Evolutionary conservation across 371 early-diverging fungal species (phyloP).

Genomic region (Mortierella sp.): DNA sequence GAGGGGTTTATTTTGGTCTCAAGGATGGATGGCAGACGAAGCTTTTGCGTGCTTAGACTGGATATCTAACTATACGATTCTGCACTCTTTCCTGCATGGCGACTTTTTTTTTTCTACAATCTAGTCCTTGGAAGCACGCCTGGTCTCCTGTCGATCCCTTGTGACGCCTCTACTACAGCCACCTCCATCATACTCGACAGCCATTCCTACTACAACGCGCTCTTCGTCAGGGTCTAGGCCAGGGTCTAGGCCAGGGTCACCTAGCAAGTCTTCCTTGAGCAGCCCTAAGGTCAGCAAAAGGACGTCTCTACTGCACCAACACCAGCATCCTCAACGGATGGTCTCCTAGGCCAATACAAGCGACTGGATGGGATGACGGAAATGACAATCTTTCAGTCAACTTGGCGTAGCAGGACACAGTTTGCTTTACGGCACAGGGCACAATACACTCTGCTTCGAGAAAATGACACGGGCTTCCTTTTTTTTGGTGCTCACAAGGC

Average conservation of each 20-base stretch:
- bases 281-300: constrained; percentile 26
- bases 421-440: too few species aligned
- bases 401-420: too few species aligned
- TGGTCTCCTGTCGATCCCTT: constrained; percentile 73
- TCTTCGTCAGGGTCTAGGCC: constrained; percentile 32
- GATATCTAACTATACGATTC: not conserved
- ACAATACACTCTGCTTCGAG: too few species aligned
- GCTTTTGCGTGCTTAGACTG: not conserved
- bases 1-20: not conserved
- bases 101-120: not conserved
- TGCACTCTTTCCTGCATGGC: not conserved
- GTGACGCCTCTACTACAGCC: constrained; percentile 75
- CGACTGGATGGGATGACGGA: too few species aligned
- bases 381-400: too few species aligned
- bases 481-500: too few species aligned
- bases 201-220: constrained; percentile 23
- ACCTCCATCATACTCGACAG: constrained; percentile 58
- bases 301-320: constrained; percentile 34
- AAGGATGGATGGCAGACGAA: not conserved
- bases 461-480: too few species aligned
- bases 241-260: constrained; percentile 42
- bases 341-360: too few species aligned
- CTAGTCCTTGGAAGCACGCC: constrained; percentile 66
- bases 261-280: constrained; percentile 10
- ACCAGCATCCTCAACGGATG: constrained; percentile 2